A percentile compares a stretch with the other conserved stretches of the same genome.
Conservation (phyloP, 1,284 basidiomycete genomes). For the Ustilago hordei region DNA sequence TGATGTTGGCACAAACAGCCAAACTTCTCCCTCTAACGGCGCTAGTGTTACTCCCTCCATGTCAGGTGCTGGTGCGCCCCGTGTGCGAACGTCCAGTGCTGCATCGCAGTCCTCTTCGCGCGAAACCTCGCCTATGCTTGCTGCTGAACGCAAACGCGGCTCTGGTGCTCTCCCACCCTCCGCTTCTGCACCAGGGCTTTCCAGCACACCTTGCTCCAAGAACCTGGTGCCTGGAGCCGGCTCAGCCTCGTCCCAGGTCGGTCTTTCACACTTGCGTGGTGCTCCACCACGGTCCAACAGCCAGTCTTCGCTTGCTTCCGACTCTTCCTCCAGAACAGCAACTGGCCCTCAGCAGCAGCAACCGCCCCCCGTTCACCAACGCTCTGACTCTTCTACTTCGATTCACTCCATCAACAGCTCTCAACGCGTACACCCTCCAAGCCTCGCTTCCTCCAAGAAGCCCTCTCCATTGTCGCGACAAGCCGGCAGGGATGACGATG, state of each 20-base stretch:
- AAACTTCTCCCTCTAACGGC: conserved; percentile 28
- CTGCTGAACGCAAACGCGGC: conserved; percentile 44
- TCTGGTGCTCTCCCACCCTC: conserved; percentile 19
- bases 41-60: conserved; percentile 9
- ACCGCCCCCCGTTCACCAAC: conserved; percentile 25
- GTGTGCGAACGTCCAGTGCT: conserved; percentile 52
- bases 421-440: conserved; percentile 24
- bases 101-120: conserved; percentile 47
- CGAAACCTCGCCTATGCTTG: conserved; percentile 46
- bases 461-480: conserved; percentile 62
- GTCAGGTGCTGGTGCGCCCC: conserved; percentile 17
- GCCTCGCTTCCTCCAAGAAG: conserved; percentile 45
- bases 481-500: conserved; percentile 53
- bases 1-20: conserved; percentile 38
- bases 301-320: conserved; percentile 39
- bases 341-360: conserved; percentile 10
- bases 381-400: conserved; percentile 39
- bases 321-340: conserved; percentile 30
- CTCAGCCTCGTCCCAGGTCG: conserved; percentile 35
- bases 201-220: conserved; percentile 13
- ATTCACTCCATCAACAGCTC: conserved; percentile 32
- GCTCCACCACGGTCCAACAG: conserved; percentile 48
- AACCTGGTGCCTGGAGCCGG: conserved; percentile 8
- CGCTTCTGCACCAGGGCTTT: conserved; percentile 27
- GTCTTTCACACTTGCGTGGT: conserved; percentile 45